phyloP scores from a whole-genome alignment of 257 asterid species.

The Parsonsia alboflavescens region DNA sequence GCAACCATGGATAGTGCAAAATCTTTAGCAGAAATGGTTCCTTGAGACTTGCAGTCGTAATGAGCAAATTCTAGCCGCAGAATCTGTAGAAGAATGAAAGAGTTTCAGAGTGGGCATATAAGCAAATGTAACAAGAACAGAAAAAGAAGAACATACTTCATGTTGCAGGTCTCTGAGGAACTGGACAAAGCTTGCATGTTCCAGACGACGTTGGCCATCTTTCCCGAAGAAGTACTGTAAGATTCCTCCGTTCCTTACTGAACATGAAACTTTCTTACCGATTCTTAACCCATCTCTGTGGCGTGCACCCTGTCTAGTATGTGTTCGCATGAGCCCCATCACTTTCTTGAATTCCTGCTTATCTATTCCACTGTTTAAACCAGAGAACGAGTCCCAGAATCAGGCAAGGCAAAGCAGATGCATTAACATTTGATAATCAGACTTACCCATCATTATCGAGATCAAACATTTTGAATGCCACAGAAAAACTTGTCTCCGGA shows the following conservation, averaged over 20 bases:
- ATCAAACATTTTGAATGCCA: slow-evolving; percentile 86
- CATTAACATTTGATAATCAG: neutral
- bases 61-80: slow-evolving; percentile 73
- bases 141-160: slow-evolving; percentile 42
- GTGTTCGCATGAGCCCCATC: slow-evolving; percentile 82
- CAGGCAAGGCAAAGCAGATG: neutral
- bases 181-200: slow-evolving; percentile 58
- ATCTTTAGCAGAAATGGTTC: slow-evolving; percentile 74
- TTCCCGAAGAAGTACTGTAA: slow-evolving; percentile 74
- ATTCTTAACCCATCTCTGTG: slow-evolving; percentile 73
- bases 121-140: neutral
- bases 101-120: too few species aligned
- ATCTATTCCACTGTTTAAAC: slow-evolving; percentile 60
- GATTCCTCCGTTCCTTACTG: slow-evolving; percentile 79
- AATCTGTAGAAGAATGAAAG: slow-evolving; percentile 38
- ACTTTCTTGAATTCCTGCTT: slow-evolving; percentile 78
- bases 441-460: slow-evolving; percentile 69
- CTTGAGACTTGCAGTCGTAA: slow-evolving; percentile 69
- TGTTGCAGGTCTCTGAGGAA: slow-evolving; percentile 74
- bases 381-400: slow-evolving; percentile 4
- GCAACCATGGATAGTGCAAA: slow-evolving; percentile 75
- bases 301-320: slow-evolving; percentile 69
- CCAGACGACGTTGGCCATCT: slow-evolving; percentile 60
- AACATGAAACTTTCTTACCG: slow-evolving; percentile 61
- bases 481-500: slow-evolving; percentile 82